Conservation (phyloP, 2,329 filamentous ascomycete species). For the Fusarium chlamydosporum region DNA sequence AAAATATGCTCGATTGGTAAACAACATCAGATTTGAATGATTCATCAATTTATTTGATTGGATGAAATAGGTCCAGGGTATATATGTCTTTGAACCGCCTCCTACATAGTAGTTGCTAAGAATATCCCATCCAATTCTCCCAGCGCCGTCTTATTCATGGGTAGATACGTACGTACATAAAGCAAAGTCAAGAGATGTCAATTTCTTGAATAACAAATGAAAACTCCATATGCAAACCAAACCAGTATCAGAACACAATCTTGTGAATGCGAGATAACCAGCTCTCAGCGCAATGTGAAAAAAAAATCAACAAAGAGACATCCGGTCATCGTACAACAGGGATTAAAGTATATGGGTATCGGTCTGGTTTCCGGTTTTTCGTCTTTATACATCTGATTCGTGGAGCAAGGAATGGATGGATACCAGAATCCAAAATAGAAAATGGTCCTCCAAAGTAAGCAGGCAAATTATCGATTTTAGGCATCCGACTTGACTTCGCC, state of each 20-base stretch:
- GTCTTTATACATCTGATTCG: slow-evolving; percentile 11
- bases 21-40: neutral
- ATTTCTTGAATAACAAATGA: slow-evolving; percentile 18
- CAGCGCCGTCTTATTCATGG: slow-evolving; percentile 21
- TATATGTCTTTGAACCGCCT: slow-evolving; percentile 10
- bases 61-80: slow-evolving; percentile 11
- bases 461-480: slow-evolving; percentile 14
- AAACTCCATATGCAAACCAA: slow-evolving; percentile 16
- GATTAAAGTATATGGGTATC: slow-evolving; percentile 40
- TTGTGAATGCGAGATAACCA: slow-evolving; percentile 41
- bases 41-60: slow-evolving; percentile 31
- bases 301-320: slow-evolving; percentile 14
- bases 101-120: slow-evolving; percentile 1
- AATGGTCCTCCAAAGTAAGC: neutral
- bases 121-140: slow-evolving; percentile 14
- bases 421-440: slow-evolving; percentile 8
- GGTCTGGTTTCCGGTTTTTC: slow-evolving; percentile 35
- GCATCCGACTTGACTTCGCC: slow-evolving; percentile 32
- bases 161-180: neutral
- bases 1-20: neutral
- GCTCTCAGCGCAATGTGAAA: slow-evolving; percentile 26
- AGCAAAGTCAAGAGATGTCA: slow-evolving; percentile 10
- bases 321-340: slow-evolving; percentile 36
- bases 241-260: slow-evolving; percentile 24
- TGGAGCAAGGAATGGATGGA: neutral